These are phyloP conservation scores for Prunus armeniaca DNA, from an alignment of 306 rosid genomes.

Conservation along the genomic window DNA sequence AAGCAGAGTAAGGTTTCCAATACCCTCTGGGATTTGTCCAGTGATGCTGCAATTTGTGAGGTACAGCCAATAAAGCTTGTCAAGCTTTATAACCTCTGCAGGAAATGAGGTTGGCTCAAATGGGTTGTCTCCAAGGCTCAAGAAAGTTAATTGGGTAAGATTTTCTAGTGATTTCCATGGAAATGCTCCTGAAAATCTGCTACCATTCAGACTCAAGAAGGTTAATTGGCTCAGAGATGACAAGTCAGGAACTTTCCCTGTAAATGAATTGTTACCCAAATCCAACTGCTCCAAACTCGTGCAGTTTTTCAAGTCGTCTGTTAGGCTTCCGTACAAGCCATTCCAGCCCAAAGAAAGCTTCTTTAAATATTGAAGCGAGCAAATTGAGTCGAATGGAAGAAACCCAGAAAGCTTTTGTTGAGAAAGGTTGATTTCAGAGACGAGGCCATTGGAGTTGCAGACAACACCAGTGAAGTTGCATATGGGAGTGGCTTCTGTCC, in stretches of 20 bases:
- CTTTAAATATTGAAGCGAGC: constrained; percentile 48
- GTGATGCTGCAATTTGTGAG: constrained; percentile 62
- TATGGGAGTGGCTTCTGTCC: constrained; percentile 33
- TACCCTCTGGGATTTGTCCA: constrained; percentile 56
- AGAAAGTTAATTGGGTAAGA: constrained; percentile 45
- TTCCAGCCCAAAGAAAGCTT: constrained; percentile 53
- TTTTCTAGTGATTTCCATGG: constrained; percentile 83
- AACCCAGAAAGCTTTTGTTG: constrained; percentile 41
- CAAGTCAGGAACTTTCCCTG: constrained; percentile 64
- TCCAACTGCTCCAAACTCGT: constrained; percentile 56
- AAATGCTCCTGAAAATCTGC: constrained; percentile 65
- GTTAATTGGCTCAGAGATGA: constrained; percentile 42
- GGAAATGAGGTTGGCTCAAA: constrained; percentile 50
- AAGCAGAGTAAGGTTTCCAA: constrained; percentile 71
- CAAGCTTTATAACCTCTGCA: constrained; percentile 52
- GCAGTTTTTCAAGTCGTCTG: constrained; percentile 55
- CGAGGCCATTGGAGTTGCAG: constrained; percentile 51
- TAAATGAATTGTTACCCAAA: constrained; percentile 60
- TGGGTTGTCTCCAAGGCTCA: constrained; percentile 76
- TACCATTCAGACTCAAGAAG: constrained; percentile 50
- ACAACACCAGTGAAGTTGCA: constrained; percentile 59
- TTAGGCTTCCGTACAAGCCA: constrained; percentile 41
- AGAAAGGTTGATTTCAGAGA: constrained; percentile 62
- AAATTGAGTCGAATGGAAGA: constrained; percentile 61
- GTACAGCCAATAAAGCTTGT: constrained; percentile 70